These are phyloP conservation scores for Nothophaeocryptopus gaeumannii DNA, from an alignment of 2,329 filamentous ascomycete species.

Conservation along the genomic window DNA sequence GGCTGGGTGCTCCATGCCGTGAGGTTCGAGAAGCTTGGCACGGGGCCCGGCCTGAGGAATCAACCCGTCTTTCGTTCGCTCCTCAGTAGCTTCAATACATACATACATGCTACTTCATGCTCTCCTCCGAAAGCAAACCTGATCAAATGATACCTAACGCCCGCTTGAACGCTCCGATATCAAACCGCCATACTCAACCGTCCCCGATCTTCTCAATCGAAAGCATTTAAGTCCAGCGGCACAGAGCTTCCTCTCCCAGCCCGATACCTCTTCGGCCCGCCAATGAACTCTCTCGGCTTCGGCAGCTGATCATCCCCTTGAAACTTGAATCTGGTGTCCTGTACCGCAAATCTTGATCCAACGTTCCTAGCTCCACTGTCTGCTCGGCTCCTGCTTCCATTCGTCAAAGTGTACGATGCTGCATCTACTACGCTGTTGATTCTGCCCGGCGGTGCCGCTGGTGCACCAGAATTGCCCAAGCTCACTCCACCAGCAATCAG, in stretches of 20 bases:
- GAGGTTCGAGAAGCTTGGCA: too few species aligned
- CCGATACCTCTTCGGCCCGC: slow-evolving; percentile 74
- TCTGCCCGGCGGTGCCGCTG: slow-evolving; percentile 3
- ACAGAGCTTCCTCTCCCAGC: slow-evolving; percentile 93
- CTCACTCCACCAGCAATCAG: slow-evolving; percentile 29
- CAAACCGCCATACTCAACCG: not conserved
- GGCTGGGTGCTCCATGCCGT: too few species aligned
- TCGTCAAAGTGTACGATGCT: slow-evolving; percentile 39
- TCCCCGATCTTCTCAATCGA: slow-evolving; percentile 38
- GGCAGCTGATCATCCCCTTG: slow-evolving; percentile 78
- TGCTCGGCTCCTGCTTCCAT: slow-evolving; percentile 33
- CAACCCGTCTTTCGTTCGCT: too few species aligned
- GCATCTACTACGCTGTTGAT: slow-evolving; percentile 26
- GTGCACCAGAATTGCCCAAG: slow-evolving; percentile 12
- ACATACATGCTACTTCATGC: too few species aligned
- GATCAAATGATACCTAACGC: not conserved
- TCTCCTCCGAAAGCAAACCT: too few species aligned
- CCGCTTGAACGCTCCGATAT: slow-evolving; percentile 15
- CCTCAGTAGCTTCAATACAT: too few species aligned
- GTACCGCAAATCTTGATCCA: slow-evolving; percentile 28
- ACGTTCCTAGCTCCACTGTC: slow-evolving; percentile 21
- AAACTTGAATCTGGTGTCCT: slow-evolving; percentile 80
- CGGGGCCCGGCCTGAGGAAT: too few species aligned
- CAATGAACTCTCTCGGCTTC: slow-evolving; percentile 76
- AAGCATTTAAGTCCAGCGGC: slow-evolving; percentile 73